phyloP scores from a whole-genome alignment of 331 rosid species.

The Arachis monticola region DNA sequence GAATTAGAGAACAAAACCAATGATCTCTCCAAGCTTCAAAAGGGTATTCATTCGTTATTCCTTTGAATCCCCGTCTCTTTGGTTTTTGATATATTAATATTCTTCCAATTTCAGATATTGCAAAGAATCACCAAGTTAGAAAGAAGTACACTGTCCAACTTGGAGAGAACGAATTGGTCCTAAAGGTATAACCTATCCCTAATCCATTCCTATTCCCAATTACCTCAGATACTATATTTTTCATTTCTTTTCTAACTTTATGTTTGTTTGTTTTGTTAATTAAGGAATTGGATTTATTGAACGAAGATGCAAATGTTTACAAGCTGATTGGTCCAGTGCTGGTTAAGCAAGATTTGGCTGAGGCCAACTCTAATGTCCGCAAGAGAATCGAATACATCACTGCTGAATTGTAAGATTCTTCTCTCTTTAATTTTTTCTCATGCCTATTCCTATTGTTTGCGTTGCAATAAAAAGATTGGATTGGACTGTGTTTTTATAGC shows the following conservation, averaged over 20 bases:
- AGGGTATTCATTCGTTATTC: constrained; percentile 51
- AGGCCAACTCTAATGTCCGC: constrained; percentile 94
- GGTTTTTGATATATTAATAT: not conserved
- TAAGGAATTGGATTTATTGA: constrained; percentile 88
- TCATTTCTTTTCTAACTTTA: not conserved
- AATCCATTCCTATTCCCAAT: not conserved
- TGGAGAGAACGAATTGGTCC: constrained; percentile 98
- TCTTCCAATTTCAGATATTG: constrained; percentile 56
- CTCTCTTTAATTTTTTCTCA: not conserved
- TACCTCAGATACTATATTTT: no score
- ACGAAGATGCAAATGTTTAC: constrained; percentile 87
- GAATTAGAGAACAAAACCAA: constrained; percentile 81
- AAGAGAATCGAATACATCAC: constrained; percentile 96
- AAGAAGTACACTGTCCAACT: constrained; percentile 95
- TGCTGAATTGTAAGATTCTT: constrained; percentile 79
- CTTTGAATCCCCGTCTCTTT: not conserved
- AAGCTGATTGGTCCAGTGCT: constrained; percentile 96
- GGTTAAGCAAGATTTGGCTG: constrained; percentile 98
- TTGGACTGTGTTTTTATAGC: no score
- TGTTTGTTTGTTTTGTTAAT: not conserved
- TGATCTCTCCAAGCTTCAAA: constrained; percentile 89
- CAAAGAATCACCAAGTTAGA: constrained; percentile 95
- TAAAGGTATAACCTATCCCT: constrained; percentile 55
- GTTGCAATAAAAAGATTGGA: no score
- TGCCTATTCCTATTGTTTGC: no score